Evolutionary conservation across 257 asterid species (phyloP).

Genomic region (Asclepias syriaca): DNA sequence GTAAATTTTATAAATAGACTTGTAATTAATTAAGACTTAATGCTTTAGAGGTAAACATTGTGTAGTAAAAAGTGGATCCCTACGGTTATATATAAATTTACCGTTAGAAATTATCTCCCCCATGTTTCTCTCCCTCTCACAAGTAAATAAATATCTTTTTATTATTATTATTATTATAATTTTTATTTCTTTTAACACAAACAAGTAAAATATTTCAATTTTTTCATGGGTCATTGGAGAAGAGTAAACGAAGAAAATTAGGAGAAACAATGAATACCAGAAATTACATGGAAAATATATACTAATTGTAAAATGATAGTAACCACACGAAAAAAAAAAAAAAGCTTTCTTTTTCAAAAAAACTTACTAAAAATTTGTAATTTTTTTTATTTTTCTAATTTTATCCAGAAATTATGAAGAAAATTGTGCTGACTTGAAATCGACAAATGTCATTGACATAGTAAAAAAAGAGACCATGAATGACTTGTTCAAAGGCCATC

Average conservation of each 20-base stretch:
- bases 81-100: not conserved
- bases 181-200: too few species aligned
- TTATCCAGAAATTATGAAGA: not conserved
- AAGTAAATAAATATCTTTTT: not conserved
- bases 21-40: not conserved
- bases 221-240: not conserved
- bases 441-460: not conserved
- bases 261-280: not conserved
- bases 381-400: too few species aligned
- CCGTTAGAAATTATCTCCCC: not conserved
- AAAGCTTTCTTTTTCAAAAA: too few species aligned
- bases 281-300: too few species aligned
- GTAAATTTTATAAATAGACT: too few species aligned
- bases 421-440: not conserved
- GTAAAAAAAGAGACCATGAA: conserved; percentile 6
- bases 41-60: not conserved
- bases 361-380: too few species aligned
- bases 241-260: not conserved
- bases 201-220: not conserved
- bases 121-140: not conserved
- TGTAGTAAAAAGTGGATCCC: conserved; percentile 16
- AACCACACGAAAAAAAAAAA: too few species aligned
- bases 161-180: not conserved
- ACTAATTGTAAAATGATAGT: too few species aligned
- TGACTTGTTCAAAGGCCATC: conserved; percentile 7